A percentile compares a stretch with the other conserved stretches of the same genome.
Conservation (phyloP, 78 protist species). For the Fonticula alba region DNA sequence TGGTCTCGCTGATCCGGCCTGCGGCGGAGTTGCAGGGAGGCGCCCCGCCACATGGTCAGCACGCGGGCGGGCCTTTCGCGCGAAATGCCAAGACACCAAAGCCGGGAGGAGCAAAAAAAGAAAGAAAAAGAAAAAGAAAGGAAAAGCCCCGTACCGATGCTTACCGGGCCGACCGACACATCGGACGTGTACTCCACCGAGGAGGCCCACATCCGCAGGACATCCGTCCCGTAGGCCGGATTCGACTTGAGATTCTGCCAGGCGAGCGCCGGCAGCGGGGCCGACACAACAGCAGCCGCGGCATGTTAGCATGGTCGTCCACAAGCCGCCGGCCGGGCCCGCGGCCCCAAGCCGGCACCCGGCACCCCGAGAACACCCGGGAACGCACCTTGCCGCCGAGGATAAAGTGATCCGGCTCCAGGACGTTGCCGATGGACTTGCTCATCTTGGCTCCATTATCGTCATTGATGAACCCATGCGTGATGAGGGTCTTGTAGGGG, state of each 20-base stretch:
- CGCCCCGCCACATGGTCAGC: background rate
- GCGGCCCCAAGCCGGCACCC: background rate
- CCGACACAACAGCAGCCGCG: background rate
- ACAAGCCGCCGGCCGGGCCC: too few species aligned
- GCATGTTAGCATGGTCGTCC: background rate
- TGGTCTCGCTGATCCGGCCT: background rate
- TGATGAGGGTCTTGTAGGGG: background rate
- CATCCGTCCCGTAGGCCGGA: slow-evolving; percentile 67
- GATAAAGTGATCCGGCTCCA: slow-evolving; percentile 43
- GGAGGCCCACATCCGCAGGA: slow-evolving; percentile 68
- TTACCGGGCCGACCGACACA: slow-evolving; percentile 40
- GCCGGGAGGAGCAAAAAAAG: background rate
- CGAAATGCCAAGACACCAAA: slow-evolving; percentile 1
- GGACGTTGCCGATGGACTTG: slow-evolving; percentile 72
- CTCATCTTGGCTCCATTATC: slow-evolving; percentile 59
- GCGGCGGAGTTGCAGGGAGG: background rate
- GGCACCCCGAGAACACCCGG: background rate
- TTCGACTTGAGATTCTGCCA: slow-evolving; percentile 1
- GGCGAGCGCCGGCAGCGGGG: background rate
- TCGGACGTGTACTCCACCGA: slow-evolving; percentile 45
- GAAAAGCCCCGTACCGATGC: slow-evolving; percentile 11
- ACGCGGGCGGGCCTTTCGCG: background rate
- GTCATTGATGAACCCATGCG: slow-evolving; percentile 30
- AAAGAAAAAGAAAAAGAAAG: slow-evolving; percentile 15
- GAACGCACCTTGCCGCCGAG: slow-evolving; percentile 30